A percentile compares a stretch with the other conserved stretches of the same genome.
Conservation (phyloP, 345 rosid species). For the Syzygium jambos region DNA sequence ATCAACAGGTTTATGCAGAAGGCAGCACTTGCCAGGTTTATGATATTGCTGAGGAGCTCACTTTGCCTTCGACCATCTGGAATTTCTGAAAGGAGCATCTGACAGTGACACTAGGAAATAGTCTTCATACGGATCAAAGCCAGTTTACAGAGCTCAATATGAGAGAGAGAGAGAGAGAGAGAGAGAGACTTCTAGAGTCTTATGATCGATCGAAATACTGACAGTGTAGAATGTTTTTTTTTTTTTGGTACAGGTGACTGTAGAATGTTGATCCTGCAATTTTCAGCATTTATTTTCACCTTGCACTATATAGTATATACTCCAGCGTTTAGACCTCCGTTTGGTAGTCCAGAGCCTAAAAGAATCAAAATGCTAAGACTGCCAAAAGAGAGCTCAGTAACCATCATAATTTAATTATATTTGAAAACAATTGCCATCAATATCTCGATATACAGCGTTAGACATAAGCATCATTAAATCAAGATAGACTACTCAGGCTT, state of each 20-base stretch:
- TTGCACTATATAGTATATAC: not conserved
- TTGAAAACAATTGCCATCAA: not conserved
- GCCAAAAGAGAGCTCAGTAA: not conserved
- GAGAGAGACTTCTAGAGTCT: not conserved
- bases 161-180: not conserved
- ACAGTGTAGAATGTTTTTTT: not conserved
- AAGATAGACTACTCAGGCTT: not conserved
- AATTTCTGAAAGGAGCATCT: slow-evolving; percentile 27
- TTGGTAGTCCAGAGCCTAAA: not conserved
- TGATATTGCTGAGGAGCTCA: slow-evolving; percentile 44
- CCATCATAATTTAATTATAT: not conserved
- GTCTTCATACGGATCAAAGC: not conserved
- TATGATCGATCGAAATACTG: not conserved
- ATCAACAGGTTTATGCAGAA: slow-evolving; percentile 20
- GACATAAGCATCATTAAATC: not conserved
- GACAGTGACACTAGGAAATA: not conserved
- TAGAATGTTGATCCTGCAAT: not conserved
- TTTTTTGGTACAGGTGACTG: too few relatives aligned
- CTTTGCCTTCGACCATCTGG: slow-evolving; percentile 60
- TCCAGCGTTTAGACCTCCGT: not conserved
- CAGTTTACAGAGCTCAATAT: not conserved
- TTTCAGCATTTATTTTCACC: not conserved
- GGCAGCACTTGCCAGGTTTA: slow-evolving; percentile 28
- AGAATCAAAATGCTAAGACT: not conserved
- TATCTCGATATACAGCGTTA: not conserved